A percentile compares a stretch with the other conserved stretches of the same genome.
These are phyloP conservation scores for Termitomyces sp. DNA, from an alignment of 768 basidiomycete species.

Conservation along the genomic window DNA sequence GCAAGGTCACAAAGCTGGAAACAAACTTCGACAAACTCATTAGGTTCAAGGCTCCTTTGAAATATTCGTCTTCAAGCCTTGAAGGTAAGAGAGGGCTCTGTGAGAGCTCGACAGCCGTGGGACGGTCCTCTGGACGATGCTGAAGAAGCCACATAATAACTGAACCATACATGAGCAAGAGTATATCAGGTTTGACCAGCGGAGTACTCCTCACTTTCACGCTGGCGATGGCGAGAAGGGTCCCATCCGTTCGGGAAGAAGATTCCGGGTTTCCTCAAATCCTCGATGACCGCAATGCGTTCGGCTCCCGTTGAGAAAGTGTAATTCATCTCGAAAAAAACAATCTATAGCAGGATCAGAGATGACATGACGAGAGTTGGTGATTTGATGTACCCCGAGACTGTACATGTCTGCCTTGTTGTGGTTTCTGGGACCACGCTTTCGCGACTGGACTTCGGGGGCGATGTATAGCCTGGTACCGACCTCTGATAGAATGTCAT, in stretches of 20 bases:
- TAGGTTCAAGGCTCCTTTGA: constrained; percentile 70
- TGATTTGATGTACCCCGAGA: constrained; percentile 59
- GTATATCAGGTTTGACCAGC: neutral
- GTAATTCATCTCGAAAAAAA: constrained; percentile 98
- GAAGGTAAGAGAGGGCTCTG: constrained; percentile 74
- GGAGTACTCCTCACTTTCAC: constrained; percentile 50
- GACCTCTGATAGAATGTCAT: constrained; percentile 48
- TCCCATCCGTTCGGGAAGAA: constrained; percentile 80
- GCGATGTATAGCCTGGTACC: constrained; percentile 92
- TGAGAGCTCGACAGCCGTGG: constrained; percentile 78
- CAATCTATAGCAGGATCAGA: constrained; percentile 49
- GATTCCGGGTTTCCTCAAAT: constrained; percentile 66
- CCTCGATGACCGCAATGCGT: constrained; percentile 77
- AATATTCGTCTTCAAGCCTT: constrained; percentile 79
- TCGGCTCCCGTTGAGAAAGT: constrained; percentile 77
- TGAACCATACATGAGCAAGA: constrained; percentile 19
- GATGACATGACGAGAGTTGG: neutral
- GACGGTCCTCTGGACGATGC: constrained; percentile 75
- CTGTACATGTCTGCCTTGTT: constrained; percentile 94
- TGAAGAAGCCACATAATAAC: constrained; percentile 79
- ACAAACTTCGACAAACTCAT: constrained; percentile 50
- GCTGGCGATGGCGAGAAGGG: constrained; percentile 49
- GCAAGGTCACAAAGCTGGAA: neutral
- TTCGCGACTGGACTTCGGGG: constrained; percentile 75
- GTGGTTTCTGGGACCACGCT: constrained; percentile 66